Evolutionary conservation across 1,139 yeast genomes (phyloP).

Genomic region (Debaryomyces psychrophilus): DNA sequence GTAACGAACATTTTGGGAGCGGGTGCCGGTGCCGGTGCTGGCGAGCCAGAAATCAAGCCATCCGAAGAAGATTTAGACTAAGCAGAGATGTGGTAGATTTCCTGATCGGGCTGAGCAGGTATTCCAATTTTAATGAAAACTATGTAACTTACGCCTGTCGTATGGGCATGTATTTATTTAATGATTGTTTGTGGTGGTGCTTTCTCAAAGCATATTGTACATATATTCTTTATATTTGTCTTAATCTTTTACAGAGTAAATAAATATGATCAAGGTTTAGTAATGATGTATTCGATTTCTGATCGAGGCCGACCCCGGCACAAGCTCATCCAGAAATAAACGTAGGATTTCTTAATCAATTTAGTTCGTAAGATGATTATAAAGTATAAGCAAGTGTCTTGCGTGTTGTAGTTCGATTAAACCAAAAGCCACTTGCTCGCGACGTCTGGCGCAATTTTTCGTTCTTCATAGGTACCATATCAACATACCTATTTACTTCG

Average conservation of each 20-base stretch:
- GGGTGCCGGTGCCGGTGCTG: constrained; percentile 22
- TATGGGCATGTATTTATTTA: constrained; percentile 6
- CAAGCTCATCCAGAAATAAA: too few relatives aligned
- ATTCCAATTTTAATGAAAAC: constrained; percentile 6
- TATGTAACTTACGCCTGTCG: constrained; percentile 6
- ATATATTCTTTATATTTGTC: constrained; percentile 7
- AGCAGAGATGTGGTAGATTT: constrained; percentile 4
- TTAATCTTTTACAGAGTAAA: not conserved
- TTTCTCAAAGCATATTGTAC: constrained; percentile 6
- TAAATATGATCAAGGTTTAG: constrained; percentile 3
- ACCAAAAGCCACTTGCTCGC: not conserved
- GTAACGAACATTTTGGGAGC: constrained; percentile 69
- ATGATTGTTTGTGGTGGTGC: constrained; percentile 6
- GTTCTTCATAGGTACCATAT: not conserved
- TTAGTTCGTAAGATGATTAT: not conserved
- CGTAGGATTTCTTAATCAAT: not conserved
- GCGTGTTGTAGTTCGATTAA: not conserved
- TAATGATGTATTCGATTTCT: not conserved
- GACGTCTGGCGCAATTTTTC: not conserved
- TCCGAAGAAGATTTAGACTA: constrained; percentile 46
- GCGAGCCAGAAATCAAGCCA: constrained; percentile 32
- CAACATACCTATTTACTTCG: not conserved
- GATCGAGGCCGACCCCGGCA: too few relatives aligned
- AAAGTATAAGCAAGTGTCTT: not conserved
- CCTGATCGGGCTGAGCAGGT: not conserved